These are phyloP conservation scores for Vitis hybrid DNA, from an alignment of 177 flowering plant genomes.

Conservation along the genomic window DNA sequence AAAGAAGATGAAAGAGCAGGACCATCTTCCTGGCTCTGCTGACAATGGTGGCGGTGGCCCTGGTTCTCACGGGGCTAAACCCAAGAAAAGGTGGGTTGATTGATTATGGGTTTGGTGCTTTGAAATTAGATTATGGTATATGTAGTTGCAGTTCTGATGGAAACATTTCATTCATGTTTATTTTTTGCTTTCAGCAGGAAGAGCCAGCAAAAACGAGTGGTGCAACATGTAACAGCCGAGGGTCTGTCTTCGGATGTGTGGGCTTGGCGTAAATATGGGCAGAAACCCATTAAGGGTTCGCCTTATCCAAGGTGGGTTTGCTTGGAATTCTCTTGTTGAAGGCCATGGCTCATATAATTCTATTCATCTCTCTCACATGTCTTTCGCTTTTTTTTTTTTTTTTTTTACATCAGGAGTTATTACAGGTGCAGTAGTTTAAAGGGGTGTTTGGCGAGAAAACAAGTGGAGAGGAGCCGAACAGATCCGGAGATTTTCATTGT, in stretches of 20 bases:
- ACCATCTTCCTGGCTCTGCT: conserved; percentile 3
- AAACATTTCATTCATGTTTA: not conserved
- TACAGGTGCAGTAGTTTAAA: conserved; percentile 67
- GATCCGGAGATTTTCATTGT: conserved; percentile 45
- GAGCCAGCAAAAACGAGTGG: conserved; percentile 40
- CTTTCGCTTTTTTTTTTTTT: not conserved
- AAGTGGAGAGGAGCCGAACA: conserved; percentile 52
- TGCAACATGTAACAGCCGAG: conserved; percentile 40
- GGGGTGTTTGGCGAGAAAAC: conserved; percentile 65
- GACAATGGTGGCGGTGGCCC: not conserved
- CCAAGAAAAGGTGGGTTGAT: conserved; percentile 19
- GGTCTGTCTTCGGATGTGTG: conserved; percentile 42
- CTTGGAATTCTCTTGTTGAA: not conserved
- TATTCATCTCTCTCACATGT: not conserved
- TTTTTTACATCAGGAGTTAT: conserved; percentile 52
- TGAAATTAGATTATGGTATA: not conserved
- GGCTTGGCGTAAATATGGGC: conserved; percentile 79
- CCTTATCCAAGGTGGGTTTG: conserved; percentile 53
- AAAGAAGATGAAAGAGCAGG: not conserved
- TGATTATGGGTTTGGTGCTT: not conserved
- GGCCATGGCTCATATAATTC: not conserved
- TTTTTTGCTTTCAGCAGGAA: conserved; percentile 29
- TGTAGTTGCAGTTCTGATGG: not conserved
- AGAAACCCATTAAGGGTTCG: conserved; percentile 68
- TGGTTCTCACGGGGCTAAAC: not conserved